A percentile compares a stretch with the other conserved stretches of the same genome.
phyloP scores from a whole-genome alignment of 345 rosid species.

The Ailanthus altissimus region DNA sequence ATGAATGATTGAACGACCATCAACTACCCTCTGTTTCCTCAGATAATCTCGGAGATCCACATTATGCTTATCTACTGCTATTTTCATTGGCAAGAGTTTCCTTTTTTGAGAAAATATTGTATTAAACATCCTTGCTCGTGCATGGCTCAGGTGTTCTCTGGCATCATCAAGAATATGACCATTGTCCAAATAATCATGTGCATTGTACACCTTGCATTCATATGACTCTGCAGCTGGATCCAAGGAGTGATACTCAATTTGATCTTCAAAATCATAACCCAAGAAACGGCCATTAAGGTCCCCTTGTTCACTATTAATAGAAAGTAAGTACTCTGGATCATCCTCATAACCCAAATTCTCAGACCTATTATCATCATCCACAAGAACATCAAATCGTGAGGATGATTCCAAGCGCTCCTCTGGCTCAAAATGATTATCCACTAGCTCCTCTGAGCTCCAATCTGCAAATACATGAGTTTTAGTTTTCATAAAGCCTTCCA shows the following conservation, averaged over 20 bases:
- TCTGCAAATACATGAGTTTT: slow-evolving; percentile 23
- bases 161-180: slow-evolving; percentile 26
- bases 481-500: slow-evolving; percentile 27
- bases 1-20: slow-evolving; percentile 18
- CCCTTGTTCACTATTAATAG: slow-evolving; percentile 30
- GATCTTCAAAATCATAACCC: slow-evolving; percentile 38
- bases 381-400: slow-evolving; percentile 56
- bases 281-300: slow-evolving; percentile 23
- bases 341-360: slow-evolving; percentile 40
- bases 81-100: slow-evolving; percentile 28
- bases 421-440: slow-evolving; percentile 36
- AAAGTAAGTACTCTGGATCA: slow-evolving; percentile 30
- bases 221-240: slow-evolving; percentile 26
- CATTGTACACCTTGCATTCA: slow-evolving; percentile 25
- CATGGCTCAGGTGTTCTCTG: slow-evolving; percentile 18
- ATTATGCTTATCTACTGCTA: slow-evolving; percentile 16
- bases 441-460: slow-evolving; percentile 29
- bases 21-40: slow-evolving; percentile 30
- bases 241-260: slow-evolving; percentile 31
- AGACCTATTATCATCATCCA: slow-evolving; percentile 43
- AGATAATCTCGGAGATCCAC: slow-evolving; percentile 46
- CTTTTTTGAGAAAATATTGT: slow-evolving; percentile 34
- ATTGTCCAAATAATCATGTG: slow-evolving; percentile 27
- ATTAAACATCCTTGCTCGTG: slow-evolving; percentile 32
- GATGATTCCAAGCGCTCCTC: slow-evolving; percentile 53